Evolutionary conservation across 2,329 filamentous ascomycete species (phyloP).

Genomic region (Stemphylium vesicarium): DNA sequence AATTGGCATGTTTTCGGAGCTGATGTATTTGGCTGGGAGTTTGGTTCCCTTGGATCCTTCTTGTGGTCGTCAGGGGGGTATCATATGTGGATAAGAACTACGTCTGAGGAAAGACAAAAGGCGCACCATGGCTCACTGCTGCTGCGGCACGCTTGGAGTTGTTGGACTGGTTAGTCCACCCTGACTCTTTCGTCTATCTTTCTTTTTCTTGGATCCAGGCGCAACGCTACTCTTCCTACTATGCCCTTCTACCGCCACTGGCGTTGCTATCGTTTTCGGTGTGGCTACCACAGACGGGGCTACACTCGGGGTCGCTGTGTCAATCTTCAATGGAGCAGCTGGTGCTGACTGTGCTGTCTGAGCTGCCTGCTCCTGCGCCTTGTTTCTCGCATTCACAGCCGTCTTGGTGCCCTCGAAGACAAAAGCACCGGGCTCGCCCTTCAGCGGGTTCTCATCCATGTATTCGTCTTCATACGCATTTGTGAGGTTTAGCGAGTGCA

Average conservation of each 20-base stretch:
- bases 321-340: conserved; percentile 23
- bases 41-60: background rate
- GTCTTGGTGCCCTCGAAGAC: conserved; percentile 58
- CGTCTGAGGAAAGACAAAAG: background rate
- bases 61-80: conserved; percentile 9
- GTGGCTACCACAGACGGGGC: conserved; percentile 39
- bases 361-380: conserved; percentile 41
- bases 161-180: conserved; percentile 41
- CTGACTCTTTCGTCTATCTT: conserved; percentile 49
- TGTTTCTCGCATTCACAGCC: conserved; percentile 51
- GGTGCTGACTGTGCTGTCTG: conserved; percentile 20
- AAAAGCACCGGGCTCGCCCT: conserved; percentile 68
- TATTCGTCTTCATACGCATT: conserved; percentile 65
- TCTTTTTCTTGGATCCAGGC: conserved; percentile 36
- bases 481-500: conserved; percentile 59
- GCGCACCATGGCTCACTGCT: background rate
- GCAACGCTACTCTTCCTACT: conserved; percentile 36
- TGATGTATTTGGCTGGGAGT: too few relatives aligned
- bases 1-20: too few relatives aligned
- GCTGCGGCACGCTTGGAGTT: conserved; percentile 29
- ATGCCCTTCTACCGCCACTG: conserved; percentile 22
- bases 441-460: conserved; percentile 68
- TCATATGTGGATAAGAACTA: conserved; percentile 3
- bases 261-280: conserved; percentile 32
- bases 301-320: conserved; percentile 31